Evolutionary conservation across 768 basidiomycete species (phyloP).

Genomic region (Trametopsis cervina): DNA sequence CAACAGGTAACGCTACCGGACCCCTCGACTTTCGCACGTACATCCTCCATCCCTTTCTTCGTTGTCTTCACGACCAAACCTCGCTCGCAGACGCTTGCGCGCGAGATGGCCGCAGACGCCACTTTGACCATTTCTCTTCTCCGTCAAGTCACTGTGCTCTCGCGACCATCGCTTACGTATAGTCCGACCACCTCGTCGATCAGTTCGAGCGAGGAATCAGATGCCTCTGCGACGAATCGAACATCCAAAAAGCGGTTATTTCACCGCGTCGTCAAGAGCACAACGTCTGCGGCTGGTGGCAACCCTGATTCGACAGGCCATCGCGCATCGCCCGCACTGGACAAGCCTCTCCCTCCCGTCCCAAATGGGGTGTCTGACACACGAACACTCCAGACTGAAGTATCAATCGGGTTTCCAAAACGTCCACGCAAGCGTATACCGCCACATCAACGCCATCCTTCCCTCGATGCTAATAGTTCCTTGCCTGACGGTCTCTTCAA

Average conservation of each 20-base stretch:
- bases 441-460: conserved; percentile 34
- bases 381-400: conserved; percentile 39
- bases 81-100: conserved; percentile 43
- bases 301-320: not conserved
- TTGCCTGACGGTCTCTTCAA: conserved; percentile 68
- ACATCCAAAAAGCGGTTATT: conserved; percentile 22
- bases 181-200: conserved; percentile 12
- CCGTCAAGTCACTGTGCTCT: conserved; percentile 51
- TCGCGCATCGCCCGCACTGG: not conserved
- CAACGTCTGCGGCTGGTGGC: conserved; percentile 13
- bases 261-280: conserved; percentile 25
- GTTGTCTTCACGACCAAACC: conserved; percentile 66
- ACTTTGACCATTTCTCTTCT: conserved; percentile 62
- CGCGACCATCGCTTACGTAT: conserved; percentile 36
- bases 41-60: conserved; percentile 60
- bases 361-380: conserved; percentile 32
- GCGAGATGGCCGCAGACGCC: conserved; percentile 65
- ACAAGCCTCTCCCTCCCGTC: conserved; percentile 23
- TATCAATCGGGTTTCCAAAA: conserved; percentile 67
- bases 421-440: conserved; percentile 44
- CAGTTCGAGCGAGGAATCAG: conserved; percentile 37
- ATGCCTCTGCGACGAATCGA: conserved; percentile 13
- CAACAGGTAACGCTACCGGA: conserved; percentile 58
- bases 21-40: conserved; percentile 52
- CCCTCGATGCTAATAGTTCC: conserved; percentile 36